These are phyloP conservation scores for Lipomyces kockii DNA, from an alignment of 805 yeast species.

Conservation along the genomic window DNA sequence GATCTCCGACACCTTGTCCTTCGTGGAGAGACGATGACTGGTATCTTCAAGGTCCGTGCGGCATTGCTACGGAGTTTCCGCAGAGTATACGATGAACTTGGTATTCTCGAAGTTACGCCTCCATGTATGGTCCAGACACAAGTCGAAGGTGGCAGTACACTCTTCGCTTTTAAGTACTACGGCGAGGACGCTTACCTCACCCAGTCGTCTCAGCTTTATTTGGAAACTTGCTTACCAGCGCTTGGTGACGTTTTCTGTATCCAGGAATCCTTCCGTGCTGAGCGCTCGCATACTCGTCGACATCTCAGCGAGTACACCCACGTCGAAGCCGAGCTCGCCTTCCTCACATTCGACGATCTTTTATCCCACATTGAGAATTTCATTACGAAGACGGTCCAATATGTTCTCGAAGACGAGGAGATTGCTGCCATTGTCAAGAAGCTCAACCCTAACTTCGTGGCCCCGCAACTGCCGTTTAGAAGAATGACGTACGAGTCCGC, in stretches of 20 bases:
- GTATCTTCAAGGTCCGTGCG: slow-evolving; percentile 95
- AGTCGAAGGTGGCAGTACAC: slow-evolving; percentile 98
- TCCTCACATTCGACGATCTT: slow-evolving; percentile 84
- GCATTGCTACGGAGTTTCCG: slow-evolving; percentile 73
- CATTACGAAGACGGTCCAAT: slow-evolving; percentile 68
- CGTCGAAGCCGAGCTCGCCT: slow-evolving; percentile 91
- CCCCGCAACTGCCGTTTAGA: slow-evolving; percentile 85
- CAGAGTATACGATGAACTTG: slow-evolving; percentile 74
- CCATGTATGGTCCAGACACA: slow-evolving; percentile 99
- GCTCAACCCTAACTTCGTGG: slow-evolving; percentile 86
- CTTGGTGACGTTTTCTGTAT: slow-evolving; percentile 96
- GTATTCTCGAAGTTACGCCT: slow-evolving; percentile 89
- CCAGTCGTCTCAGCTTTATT: slow-evolving; percentile 93
- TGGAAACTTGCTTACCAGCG: slow-evolving; percentile 95
- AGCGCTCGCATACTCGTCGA: slow-evolving; percentile 97
- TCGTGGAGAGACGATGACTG: slow-evolving; percentile 92
- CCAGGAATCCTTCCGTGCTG: slow-evolving; percentile 99
- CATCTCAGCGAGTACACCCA: slow-evolving; percentile 97
- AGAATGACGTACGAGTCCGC: slow-evolving; percentile 93
- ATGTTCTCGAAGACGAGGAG: slow-evolving; percentile 84
- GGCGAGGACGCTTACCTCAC: slow-evolving; percentile 97
- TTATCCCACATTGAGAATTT: slow-evolving; percentile 82
- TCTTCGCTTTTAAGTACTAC: slow-evolving; percentile 90
- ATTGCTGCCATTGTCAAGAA: slow-evolving; percentile 89
- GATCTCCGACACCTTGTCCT: slow-evolving; percentile 96